Evolutionary conservation across 225 moss, liverwort and hornwort species (phyloP).

Genomic region (Bryum argenteum): DNA sequence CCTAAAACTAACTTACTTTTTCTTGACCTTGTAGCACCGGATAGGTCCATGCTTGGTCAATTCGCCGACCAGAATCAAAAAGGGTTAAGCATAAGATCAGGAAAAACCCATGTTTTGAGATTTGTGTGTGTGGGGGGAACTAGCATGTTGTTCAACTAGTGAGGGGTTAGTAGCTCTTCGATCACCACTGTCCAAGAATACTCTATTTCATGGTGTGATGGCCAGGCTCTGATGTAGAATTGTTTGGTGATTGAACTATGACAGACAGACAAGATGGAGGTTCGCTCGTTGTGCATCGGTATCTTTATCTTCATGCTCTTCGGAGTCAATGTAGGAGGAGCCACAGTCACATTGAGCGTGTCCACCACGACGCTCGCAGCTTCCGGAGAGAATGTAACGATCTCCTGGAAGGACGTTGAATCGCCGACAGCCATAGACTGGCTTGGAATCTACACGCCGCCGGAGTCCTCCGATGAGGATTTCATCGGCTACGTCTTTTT

Average conservation of each 20-base stretch:
- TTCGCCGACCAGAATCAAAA: no score
- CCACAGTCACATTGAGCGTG: conserved; percentile 39
- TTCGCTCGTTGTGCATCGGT: conserved; percentile 19
- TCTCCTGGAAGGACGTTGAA: conserved; percentile 60
- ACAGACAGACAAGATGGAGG: conserved; percentile 34
- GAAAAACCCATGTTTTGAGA: no score
- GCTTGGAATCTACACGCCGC: conserved; percentile 83
- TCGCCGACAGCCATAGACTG: conserved; percentile 68
- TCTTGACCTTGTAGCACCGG: no score
- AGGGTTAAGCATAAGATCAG: no score
- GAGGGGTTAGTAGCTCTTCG: no score
- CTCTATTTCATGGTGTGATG: background rate
- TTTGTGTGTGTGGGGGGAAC: no score
- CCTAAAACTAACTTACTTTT: no score
- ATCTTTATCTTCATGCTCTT: conserved; percentile 30
- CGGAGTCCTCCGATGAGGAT: conserved; percentile 67
- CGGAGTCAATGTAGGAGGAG: conserved; percentile 11
- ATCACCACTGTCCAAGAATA: no score
- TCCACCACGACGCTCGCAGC: conserved; percentile 33
- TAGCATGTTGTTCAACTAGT: no score
- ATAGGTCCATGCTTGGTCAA: no score
- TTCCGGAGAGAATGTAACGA: conserved; percentile 49
- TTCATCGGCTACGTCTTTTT: conserved; percentile 67
- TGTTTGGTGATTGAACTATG: conserved; percentile 10
- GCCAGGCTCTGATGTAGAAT: conserved; percentile 1